A percentile compares a stretch with the other conserved stretches of the same genome.
phyloP scores from a whole-genome alignment of 1,284 basidiomycete genomes.

The Rhodotorula sp. region DNA sequence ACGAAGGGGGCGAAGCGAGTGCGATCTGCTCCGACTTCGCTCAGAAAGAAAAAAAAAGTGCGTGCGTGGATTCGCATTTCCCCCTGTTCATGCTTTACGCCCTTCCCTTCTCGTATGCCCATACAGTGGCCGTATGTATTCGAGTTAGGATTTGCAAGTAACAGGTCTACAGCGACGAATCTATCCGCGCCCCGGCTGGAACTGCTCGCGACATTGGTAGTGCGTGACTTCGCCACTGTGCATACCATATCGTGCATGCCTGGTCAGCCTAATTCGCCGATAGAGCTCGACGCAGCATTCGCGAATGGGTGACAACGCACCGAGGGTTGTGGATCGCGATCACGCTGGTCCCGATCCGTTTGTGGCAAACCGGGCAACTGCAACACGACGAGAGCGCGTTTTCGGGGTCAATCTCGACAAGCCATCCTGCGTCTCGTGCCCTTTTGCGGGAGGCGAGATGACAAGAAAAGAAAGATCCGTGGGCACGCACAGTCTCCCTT shows the following conservation, averaged over 20 bases:
- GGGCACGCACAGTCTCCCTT: conserved; percentile 75
- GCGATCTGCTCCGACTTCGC: background rate
- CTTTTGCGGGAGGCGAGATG: no score
- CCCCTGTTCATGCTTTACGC: no score
- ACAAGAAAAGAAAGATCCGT: no score
- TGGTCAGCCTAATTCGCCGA: conserved; percentile 5
- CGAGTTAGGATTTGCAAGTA: no score
- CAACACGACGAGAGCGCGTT: conserved; percentile 5
- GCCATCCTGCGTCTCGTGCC: background rate
- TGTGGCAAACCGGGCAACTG: conserved; percentile 94
- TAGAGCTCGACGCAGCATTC: background rate
- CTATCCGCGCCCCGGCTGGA: conserved; percentile 4
- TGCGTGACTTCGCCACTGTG: conserved; percentile 86
- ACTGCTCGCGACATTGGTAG: conserved; percentile 65
- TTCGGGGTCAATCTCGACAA: background rate
- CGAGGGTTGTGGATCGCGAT: conserved; percentile 85
- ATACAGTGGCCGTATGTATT: no score
- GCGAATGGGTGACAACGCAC: conserved; percentile 41
- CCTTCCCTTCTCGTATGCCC: no score
- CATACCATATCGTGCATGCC: background rate
- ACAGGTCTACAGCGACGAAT: background rate
- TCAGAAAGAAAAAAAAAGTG: no score
- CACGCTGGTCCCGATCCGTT: conserved; percentile 87
- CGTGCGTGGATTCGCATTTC: no score
- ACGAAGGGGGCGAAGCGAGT: no score